phyloP scores from a whole-genome alignment of 306 rosid species.

The Ormosia emarginata region DNA sequence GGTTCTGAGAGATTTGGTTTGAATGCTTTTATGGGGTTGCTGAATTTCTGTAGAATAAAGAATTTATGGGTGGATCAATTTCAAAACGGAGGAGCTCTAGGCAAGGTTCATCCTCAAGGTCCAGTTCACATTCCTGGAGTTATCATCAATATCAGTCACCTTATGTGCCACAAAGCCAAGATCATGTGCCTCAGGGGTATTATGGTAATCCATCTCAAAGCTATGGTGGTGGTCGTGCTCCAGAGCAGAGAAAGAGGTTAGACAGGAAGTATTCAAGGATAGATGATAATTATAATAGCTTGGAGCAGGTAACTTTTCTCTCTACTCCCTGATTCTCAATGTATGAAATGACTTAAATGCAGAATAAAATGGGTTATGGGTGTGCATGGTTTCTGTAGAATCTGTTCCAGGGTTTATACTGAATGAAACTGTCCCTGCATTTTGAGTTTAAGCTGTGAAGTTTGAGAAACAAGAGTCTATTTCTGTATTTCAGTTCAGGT shows the following conservation, averaged over 20 bases:
- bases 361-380: not conserved
- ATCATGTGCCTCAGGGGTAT: conserved; percentile 37
- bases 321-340: not conserved
- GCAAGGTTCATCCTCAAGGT: conserved; percentile 34
- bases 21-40: conserved; percentile 16
- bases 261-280: conserved; percentile 73
- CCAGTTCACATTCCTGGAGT: conserved; percentile 38
- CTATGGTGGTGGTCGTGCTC: conserved; percentile 40
- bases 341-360: conserved; percentile 2
- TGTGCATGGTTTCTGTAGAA: not conserved
- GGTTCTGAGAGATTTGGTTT: conserved; percentile 17
- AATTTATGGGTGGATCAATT: conserved; percentile 69
- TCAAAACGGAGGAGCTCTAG: conserved; percentile 57
- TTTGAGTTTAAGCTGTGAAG: conserved; percentile 6
- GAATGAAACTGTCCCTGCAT: not conserved
- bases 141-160: conserved; percentile 50
- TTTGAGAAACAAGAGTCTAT: conserved; percentile 11
- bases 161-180: conserved; percentile 39
- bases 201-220: conserved; percentile 43
- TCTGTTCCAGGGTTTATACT: not conserved
- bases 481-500: not conserved
- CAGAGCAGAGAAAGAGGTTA: conserved; percentile 33
- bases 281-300: conserved; percentile 58
- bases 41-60: conserved; percentile 28
- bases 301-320: conserved; percentile 63